phyloP scores from a whole-genome alignment of 345 rosid species.

The Salix exigua region DNA sequence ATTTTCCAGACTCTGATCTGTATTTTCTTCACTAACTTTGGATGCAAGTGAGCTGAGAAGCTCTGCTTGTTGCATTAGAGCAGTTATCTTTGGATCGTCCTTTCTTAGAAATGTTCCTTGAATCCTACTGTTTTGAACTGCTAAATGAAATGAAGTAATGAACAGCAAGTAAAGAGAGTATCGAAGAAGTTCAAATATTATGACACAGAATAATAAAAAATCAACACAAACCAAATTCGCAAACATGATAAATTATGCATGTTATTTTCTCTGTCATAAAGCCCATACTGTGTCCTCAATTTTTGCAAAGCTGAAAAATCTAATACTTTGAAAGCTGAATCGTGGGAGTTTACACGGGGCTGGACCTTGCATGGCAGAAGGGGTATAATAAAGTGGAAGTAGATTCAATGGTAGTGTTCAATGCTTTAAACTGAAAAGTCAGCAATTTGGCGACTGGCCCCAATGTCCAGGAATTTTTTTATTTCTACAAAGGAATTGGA shows the following conservation, averaged over 20 bases:
- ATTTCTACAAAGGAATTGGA: neutral
- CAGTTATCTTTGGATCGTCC: constrained; percentile 77
- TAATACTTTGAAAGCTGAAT: neutral
- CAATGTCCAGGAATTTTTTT: neutral
- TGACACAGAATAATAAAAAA: neutral
- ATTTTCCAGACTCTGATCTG: constrained; percentile 84
- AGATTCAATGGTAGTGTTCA: neutral
- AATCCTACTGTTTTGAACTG: constrained; percentile 45
- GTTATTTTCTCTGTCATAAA: neutral
- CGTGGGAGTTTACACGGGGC: neutral
- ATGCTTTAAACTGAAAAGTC: neutral
- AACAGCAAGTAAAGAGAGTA: constrained; percentile 13
- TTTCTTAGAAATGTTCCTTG: constrained; percentile 62
- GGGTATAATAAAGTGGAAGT: neutral
- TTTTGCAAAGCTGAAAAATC: constrained; percentile 2
- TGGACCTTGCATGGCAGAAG: neutral
- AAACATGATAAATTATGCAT: neutral
- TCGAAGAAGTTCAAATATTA: neutral
- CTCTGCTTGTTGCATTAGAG: constrained; percentile 89
- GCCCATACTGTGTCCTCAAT: constrained; percentile 11
- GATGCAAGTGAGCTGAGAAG: constrained; percentile 73
- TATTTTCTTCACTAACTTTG: constrained; percentile 67
- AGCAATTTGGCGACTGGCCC: neutral
- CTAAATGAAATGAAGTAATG: neutral
- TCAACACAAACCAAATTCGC: constrained; percentile 3